phyloP scores from a whole-genome alignment of 192 early-diverging fungal species.

The Chytriomyces sp. region DNA sequence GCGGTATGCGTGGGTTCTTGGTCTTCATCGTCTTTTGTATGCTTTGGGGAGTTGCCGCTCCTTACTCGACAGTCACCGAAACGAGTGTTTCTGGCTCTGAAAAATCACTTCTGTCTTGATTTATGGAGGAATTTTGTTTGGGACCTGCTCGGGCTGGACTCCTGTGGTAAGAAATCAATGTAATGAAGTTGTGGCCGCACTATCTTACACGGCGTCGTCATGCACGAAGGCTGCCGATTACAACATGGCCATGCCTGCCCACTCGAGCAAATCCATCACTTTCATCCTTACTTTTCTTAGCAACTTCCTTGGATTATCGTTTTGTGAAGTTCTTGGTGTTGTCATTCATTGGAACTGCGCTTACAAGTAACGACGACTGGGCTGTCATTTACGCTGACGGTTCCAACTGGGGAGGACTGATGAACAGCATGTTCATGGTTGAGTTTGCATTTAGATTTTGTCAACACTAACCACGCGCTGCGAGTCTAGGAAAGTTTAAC shows the following conservation, averaged over 20 bases:
- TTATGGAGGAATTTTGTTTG: constrained; percentile 32
- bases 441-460: too few relatives aligned
- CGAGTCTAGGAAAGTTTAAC: too few relatives aligned
- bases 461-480: too few relatives aligned
- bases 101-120: constrained; percentile 5
- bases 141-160: constrained; percentile 28
- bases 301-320: constrained; percentile 14
- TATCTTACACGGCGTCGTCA: too few relatives aligned
- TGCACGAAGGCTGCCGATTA: too few relatives aligned
- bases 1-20: neutral
- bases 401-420: neutral
- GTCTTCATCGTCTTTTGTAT: neutral
- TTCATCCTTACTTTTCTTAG: constrained; percentile 31
- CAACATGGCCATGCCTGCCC: too few relatives aligned
- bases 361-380: neutral
- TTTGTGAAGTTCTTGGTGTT: constrained; percentile 27
- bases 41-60: neutral
- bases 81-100: neutral
- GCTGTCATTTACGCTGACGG: constrained; percentile 9
- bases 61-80: neutral
- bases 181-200: constrained; percentile 4
- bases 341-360: constrained; percentile 15
- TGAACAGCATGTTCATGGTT: neutral
- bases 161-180: constrained; percentile 33
- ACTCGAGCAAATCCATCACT: neutral